A percentile compares a stretch with the other conserved stretches of the same genome.
phyloP scores from a whole-genome alignment of 129 eudicot genomes.

The Scalesia atractyloides region DNA sequence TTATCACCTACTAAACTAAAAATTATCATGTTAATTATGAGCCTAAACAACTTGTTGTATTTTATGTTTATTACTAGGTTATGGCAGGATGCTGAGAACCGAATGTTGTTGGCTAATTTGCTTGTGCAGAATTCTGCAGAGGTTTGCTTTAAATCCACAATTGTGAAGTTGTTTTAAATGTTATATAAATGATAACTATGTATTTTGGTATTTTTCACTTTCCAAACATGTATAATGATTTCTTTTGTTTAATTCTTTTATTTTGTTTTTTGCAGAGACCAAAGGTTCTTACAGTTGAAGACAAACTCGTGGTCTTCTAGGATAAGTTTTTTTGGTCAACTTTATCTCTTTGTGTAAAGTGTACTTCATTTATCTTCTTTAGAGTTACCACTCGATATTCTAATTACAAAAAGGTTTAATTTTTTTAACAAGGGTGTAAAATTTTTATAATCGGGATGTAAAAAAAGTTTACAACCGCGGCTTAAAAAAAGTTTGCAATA shows the following conservation, averaged over 20 bases:
- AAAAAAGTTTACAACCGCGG: too few species aligned
- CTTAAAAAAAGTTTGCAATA: too few species aligned
- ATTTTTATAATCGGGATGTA: too few species aligned
- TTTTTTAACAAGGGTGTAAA: too few species aligned
- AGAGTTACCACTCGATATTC: not conserved
- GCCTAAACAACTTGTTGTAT: not conserved
- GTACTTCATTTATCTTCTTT: constrained; percentile 5
- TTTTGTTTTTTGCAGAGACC: constrained; percentile 65
- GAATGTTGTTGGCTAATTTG: constrained; percentile 52
- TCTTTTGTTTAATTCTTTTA: not conserved
- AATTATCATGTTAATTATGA: constrained; percentile 11
- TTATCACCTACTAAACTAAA: not conserved
- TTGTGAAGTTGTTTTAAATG: not conserved
- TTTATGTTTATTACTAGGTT: constrained; percentile 45
- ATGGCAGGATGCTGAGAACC: constrained; percentile 93
- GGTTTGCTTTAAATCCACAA: constrained; percentile 44
- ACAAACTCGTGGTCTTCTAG: constrained; percentile 78
- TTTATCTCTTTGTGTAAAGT: constrained; percentile 14
- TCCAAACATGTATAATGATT: not conserved
- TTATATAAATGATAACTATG: not conserved
- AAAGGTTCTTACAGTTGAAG: constrained; percentile 82
- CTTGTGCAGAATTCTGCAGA: constrained; percentile 49
- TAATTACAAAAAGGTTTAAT: too few species aligned
- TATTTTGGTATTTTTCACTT: not conserved
- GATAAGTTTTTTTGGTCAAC: constrained; percentile 51